A percentile compares a stretch with the other conserved stretches of the same genome.
Conservation (phyloP, 768 basidiomycete species). For the Trametes cinnabarina region DNA sequence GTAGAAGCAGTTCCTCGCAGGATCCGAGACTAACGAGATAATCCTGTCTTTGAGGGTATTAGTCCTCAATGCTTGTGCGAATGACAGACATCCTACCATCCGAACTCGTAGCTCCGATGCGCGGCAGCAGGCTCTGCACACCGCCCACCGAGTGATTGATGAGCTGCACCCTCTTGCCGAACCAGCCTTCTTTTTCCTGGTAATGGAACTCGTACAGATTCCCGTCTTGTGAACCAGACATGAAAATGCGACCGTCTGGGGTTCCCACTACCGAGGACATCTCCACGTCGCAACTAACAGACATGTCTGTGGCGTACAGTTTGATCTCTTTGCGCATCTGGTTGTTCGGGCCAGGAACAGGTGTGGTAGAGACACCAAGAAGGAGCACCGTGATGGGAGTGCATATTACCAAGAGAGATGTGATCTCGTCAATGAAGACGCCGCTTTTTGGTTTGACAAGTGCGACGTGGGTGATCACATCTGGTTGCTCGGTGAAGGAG, state of each 20-base stretch:
- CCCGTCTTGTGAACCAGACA: constrained; percentile 83
- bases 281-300: constrained; percentile 72
- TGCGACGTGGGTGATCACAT: constrained; percentile 85
- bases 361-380: constrained; percentile 69
- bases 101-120: constrained; percentile 57
- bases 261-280: constrained; percentile 86
- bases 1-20: constrained; percentile 70
- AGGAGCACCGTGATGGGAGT: constrained; percentile 82
- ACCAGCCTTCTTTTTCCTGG: constrained; percentile 89
- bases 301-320: constrained; percentile 88
- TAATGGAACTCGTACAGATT: constrained; percentile 91
- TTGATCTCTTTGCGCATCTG: constrained; percentile 67
- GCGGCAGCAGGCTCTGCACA: constrained; percentile 75
- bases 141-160: constrained; percentile 84
- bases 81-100: too few relatives aligned
- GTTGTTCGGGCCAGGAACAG: constrained; percentile 40
- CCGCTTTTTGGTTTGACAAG: constrained; percentile 82
- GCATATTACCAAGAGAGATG: constrained; percentile 83
- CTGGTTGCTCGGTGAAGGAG: constrained; percentile 88
- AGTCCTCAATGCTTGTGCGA: too few relatives aligned
- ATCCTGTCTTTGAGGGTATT: constrained; percentile 59
- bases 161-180: constrained; percentile 80
- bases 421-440: constrained; percentile 92
- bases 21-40: constrained; percentile 63
- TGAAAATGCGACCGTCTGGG: constrained; percentile 83